Evolutionary conservation across 805 yeast genomes (phyloP), one percentile per base, ranked within the genome.

Genomic region (Lipomyces chichibuensis): DNA sequence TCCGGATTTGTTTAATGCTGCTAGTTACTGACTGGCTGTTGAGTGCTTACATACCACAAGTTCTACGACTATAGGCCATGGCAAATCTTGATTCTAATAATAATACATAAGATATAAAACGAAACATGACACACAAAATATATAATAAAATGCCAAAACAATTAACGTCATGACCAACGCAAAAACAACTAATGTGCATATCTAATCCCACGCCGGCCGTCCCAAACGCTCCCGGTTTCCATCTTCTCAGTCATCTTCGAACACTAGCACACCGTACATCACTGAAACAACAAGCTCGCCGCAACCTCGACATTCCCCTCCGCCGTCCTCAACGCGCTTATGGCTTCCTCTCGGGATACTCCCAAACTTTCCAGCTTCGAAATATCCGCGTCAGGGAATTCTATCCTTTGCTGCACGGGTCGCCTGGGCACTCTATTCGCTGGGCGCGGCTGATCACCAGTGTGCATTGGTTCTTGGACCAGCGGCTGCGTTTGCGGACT

Each of bases 301-400:
- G 98, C 98, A 69, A 87, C 71, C 62, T 94, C 98, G 0, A 89
- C 85, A 74, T 93, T 90, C 8, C 97, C 97, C 33, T 83, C 81
- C 1, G 96, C 84, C 66, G 81, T 83, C 33, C 81, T 79, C 61
- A 94, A 79, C 0, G 97, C 97, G 2, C 77, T 73, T 2, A 87
- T 77, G 0, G 88, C 95, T 70, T 90, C 88, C 1, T 78, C 75
- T 71, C 87, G 82, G 2, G 88, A 77, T 73, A 92, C 92, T 0
- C 98, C 98, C 67, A 94, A 79, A 17, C 82, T 83, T 59, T 85
- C 82, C 62, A 93, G 80, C 62, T 84, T 85, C 33, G 77, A 73
- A 1, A 87, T 77, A 0, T 72, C 71, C 2, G 73, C 72, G 62
- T 84, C 88, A 2, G 81, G 72, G 49, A 65, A 72, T 27, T 59